Base-by-base conservation (phyloP, 2,329 filamentous ascomycete species). In the Pseudofabraea citricarpa region DNA sequence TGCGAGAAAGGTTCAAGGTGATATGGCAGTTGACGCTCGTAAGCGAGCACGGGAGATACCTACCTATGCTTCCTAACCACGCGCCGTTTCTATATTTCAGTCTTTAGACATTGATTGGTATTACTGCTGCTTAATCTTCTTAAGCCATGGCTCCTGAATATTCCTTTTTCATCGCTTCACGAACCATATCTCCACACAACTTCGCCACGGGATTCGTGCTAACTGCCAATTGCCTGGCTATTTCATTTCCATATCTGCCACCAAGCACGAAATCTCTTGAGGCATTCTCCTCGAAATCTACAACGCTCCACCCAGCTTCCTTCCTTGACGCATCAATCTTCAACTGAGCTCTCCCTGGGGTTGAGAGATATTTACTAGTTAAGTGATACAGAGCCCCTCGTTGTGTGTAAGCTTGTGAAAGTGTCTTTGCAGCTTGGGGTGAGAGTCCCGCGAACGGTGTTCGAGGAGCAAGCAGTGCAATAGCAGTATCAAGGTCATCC, bases 381-480 rank as follows among this genome's bases (percentile, higher is more conserved):
- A 70, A 69, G 49, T 81, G 73, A 52, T 82, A 83, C 26, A 85
- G 65, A 24, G 79, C 79, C 3, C 77, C 85, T 38, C 84, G 74
- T 60, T 90, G 86, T 0, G 85, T 89, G 54, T 87, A 78, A 4
- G 84, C 81, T 52, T 82, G 78, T 2, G 82, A 79, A 7, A 91
- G 65, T 0, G 85, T 82, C 45, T 76, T 81, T 9, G 78, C 80
- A 22, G 79, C 76, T 40, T 80, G 75, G 6, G 79, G 72, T 2
- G 84, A 88, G 24, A 89, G 67, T 12, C 75, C 65, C 1, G 71
- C 65, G 19, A 67, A 67, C 2, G 71, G 60, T 0, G 68, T 71
- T 1, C 64, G 56, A 0, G 82, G 83, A 6, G 74, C 75, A 27
- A 81, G 72, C 37, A 85, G 69, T 3, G 58, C 55, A 40, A 89